Conservation (phyloP, 257 asterid genomes). For the Petunia axillaris region DNA sequence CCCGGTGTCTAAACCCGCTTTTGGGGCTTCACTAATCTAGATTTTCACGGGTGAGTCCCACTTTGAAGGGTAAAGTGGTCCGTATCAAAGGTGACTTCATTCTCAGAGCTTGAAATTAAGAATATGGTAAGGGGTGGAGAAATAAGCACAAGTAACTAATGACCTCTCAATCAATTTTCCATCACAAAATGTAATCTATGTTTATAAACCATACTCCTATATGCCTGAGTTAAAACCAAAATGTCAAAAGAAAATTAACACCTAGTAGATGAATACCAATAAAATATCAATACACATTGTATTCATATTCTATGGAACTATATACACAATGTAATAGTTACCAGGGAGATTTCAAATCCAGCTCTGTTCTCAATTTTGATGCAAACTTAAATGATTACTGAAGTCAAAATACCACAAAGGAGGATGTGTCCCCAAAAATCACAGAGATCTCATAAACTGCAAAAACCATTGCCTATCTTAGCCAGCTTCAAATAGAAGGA, state of each 20-base stretch:
- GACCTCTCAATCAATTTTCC: not conserved
- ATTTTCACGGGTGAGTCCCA: not conserved
- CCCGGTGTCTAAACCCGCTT: rapidly evolving
- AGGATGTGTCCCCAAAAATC: not conserved
- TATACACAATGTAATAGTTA: not conserved
- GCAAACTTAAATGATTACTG: slow-evolving; percentile 1
- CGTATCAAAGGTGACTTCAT: not conserved
- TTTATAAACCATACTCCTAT: not conserved
- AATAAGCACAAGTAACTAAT: not conserved
- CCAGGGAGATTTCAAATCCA: not conserved
- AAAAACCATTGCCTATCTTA: not conserved
- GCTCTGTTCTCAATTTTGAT: not conserved
- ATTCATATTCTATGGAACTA: not conserved
- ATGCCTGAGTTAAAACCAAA: not conserved
- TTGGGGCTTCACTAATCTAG: not conserved
- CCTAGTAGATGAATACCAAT: not conserved
- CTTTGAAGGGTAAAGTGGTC: not conserved
- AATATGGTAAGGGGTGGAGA: not conserved
- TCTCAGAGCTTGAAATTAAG: not conserved
- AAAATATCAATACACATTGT: not conserved
- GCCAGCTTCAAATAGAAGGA: slow-evolving; percentile 7
- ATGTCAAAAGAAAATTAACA: not conserved
- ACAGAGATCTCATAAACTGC: not conserved
- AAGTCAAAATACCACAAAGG: slow-evolving; percentile 13
- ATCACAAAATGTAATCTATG: not conserved